A percentile compares a stretch with the other conserved stretches of the same genome.
Conservation (phyloP, 768 basidiomycete genomes). For the Multifurca ochricompacta region DNA sequence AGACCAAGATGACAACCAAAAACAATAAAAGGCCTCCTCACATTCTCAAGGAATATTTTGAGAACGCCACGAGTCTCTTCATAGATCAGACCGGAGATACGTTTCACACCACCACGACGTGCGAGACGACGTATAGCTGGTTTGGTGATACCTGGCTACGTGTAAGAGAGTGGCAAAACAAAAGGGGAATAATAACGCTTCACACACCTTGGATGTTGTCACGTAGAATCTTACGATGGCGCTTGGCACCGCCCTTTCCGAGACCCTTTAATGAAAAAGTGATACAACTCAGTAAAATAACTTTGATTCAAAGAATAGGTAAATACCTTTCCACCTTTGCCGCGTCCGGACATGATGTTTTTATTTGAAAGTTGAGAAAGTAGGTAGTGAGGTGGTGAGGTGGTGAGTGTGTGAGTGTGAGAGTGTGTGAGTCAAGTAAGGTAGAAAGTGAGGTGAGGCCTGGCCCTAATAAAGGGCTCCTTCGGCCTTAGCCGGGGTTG, state of each 20-base stretch:
- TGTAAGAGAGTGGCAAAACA: conserved; percentile 25
- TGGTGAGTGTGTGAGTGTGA: conserved; percentile 21
- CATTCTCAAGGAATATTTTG: conserved; percentile 89
- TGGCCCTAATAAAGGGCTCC: conserved; percentile 1
- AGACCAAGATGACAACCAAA: not conserved
- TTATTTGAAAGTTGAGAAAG: not conserved
- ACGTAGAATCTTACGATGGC: conserved; percentile 93
- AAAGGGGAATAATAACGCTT: conserved; percentile 24
- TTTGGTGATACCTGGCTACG: conserved; percentile 72
- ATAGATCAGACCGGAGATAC: conserved; percentile 90
- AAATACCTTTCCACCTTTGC: conserved; percentile 83
- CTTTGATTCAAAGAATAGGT: not conserved
- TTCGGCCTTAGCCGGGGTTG: too few species aligned
- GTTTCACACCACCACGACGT: conserved; percentile 96
- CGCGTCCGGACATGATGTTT: conserved; percentile 94
- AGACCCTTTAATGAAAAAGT: conserved; percentile 64
- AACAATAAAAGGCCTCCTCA: conserved; percentile 30
- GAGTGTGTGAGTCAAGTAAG: conserved; percentile 6
- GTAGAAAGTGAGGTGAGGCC: not conserved
- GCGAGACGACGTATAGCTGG: conserved; percentile 93
- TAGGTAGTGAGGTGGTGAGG: conserved; percentile 20
- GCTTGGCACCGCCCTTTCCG: conserved; percentile 94
- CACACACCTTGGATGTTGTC: conserved; percentile 60
- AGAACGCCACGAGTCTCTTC: conserved; percentile 94
- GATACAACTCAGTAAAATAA: conserved; percentile 4